Evolutionary conservation across 2,329 filamentous ascomycete species (phyloP), one percentile per base, ranked within the genome.

Genomic region (Trichoderma polysporum): DNA sequence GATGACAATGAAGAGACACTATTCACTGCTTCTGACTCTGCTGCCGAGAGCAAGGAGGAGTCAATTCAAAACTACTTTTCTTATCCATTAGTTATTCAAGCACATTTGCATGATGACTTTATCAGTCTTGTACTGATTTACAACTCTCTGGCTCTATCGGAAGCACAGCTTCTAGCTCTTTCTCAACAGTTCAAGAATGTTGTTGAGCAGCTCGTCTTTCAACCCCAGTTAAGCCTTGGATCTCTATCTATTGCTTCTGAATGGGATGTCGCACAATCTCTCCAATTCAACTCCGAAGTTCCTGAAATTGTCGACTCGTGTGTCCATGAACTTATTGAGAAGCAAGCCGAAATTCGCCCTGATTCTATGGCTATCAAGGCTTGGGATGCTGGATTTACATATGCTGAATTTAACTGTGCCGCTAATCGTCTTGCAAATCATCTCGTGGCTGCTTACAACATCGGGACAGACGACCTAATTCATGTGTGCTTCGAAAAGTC

Each of bases 311-410:
- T 67, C 12, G 35, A 56, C 31, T 47, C 65, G 3, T 67, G 58
- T 57, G 64, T 66, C 6, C 67, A 67, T 39, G 49, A 63, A 13
- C 67, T 68, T n/a, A 68, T 69, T 52, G 59, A 64, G 25, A 33
- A 25, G 6, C 65, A 67, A 33, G 66, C 68, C 4, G 27, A 45
- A 9, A 27, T 45, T n/a, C 58, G 39, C 5, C 68, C 68, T 3
- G 3, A 65, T 47, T 35, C 58, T 22, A 19, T 50, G 17, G 66
- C 66, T 9, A 66, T 68, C 13, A 35, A 31, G 4, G 49, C 66
- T 2, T 69, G 66, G 66, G 68, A 69, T 25, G 66, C 79, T 77
- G 17, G 66, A 70, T 52, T 77, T 77, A 80, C 79, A 4, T 82
- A 81, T 66, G 57, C 71, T 41, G 75, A 82, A 35, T 71, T 81